Percentiles rank a stretch among this genome's conserved stretches.
Evolutionary conservation across 495 filamentous ascomycete genomes (phyloP).

Genomic region (Penicillium diatomitis): DNA sequence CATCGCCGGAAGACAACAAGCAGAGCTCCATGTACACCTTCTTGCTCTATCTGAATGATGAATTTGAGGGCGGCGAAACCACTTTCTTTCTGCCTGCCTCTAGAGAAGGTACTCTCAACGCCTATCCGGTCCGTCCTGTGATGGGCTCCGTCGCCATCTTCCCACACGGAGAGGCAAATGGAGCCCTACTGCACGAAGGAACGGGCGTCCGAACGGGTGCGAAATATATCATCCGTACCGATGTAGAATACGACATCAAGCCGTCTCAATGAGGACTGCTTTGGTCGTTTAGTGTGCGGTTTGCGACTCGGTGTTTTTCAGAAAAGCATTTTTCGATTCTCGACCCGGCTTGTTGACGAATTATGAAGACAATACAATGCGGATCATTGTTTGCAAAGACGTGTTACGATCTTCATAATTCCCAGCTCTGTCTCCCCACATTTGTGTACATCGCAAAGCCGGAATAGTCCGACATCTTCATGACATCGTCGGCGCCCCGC

Average conservation of each 20-base stretch:
- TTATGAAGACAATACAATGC: too few species aligned
- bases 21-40: conserved; percentile 37
- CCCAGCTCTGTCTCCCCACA: too few species aligned
- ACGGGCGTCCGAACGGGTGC: conserved; percentile 30
- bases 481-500: too few species aligned
- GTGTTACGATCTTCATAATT: too few species aligned
- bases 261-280: conserved; percentile 5
- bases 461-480: too few species aligned
- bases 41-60: conserved; percentile 31
- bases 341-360: too few species aligned
- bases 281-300: too few species aligned
- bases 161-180: conserved; percentile 31
- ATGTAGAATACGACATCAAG: conserved; percentile 34
- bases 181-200: conserved; percentile 31
- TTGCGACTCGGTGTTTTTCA: too few species aligned
- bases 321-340: too few species aligned
- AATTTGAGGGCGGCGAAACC: conserved; percentile 34
- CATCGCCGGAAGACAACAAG: conserved; percentile 24
- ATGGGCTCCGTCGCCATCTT: conserved; percentile 34
- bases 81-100: conserved; percentile 31
- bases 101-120: conserved; percentile 27
- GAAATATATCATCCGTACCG: conserved; percentile 33
- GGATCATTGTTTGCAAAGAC: too few species aligned
- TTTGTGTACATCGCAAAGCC: too few species aligned
- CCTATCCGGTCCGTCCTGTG: conserved; percentile 30